A percentile compares a stretch with the other conserved stretches of the same genome.
These are phyloP conservation scores for Entomortierella parvispora DNA, from an alignment of 192 early-diverging fungal genomes.

Conservation along the genomic window DNA sequence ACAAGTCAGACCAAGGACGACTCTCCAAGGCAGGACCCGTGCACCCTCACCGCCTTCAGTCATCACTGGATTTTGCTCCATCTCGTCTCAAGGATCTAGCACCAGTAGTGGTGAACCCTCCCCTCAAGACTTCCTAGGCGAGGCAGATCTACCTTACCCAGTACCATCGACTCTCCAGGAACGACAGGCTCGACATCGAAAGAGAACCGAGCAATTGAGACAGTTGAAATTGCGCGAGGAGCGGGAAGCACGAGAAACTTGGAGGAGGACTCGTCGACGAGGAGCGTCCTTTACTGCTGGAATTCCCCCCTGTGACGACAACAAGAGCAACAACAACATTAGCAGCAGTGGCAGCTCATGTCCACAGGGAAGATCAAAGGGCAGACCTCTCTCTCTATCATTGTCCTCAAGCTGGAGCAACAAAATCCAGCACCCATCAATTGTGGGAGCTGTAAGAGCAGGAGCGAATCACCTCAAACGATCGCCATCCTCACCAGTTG, in stretches of 20 bases:
- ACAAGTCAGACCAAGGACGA: constrained; percentile 4
- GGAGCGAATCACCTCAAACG: constrained; percentile 12
- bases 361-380: neutral
- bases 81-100: neutral
- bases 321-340: neutral
- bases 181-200: constrained; percentile 34
- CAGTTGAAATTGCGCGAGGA: constrained; percentile 43
- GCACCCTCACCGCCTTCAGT: constrained; percentile 20
- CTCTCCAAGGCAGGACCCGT: constrained; percentile 1
- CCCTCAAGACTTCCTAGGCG: constrained; percentile 41
- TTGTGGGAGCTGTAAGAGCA: neutral
- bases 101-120: constrained; percentile 21
- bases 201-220: constrained; percentile 37
- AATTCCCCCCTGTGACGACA: too few species aligned
- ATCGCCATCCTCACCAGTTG: constrained; percentile 23
- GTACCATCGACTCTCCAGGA: constrained; percentile 37
- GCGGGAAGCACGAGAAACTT: constrained; percentile 32
- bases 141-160: constrained; percentile 46
- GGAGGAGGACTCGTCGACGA: constrained; percentile 13
- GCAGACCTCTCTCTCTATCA: neutral
- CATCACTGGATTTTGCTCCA: constrained; percentile 32
- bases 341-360: neutral
- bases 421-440: neutral
- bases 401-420: neutral
- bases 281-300: constrained; percentile 22